Evolutionary conservation across 1,284 basidiomycete species (phyloP), one percentile per base, ranked within the genome.

Genomic region (Rhodotorula sp.): DNA sequence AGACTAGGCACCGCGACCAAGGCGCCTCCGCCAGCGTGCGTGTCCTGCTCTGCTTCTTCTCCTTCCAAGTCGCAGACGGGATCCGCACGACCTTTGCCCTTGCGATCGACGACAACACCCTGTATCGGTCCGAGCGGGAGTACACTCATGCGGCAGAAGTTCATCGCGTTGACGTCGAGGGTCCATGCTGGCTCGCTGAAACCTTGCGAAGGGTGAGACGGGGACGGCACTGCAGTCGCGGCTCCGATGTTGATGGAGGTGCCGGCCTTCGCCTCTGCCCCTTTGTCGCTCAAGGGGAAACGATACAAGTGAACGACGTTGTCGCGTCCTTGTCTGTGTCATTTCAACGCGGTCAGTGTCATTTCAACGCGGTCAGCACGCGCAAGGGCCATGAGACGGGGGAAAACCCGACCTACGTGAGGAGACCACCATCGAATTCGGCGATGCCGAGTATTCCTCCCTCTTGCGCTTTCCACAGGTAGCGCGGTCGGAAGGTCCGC

Each of bases 151-250:
- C 74, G 70, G 64, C 78, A 78, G 49, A 74, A 78, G 28, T 71
- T 75, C 26, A 79, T 55, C 21, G 77, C 76, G 49, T 79, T 79
- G 61, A 77, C 68, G 19, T 74, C 68, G 21, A 78, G 38, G 10
- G 55, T 59, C 68, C 68, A 76, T 0, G 52, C 47, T 14, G 69
- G 68, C 18, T 43, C 23, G 54, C 28, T 31, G 26, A 55, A 15
- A 5, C 28, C 45, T 23, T 16, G 14, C n/a, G 61, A 31, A 45
- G 62, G 34, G 21, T 28, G 6, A 1, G 62, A 43, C 16, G 58
- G 52, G n/a, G 62, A 43, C 0, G 38, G 62, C 21, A 48, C 38
- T 18, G 54, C 56, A 26, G 56, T 16, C 45, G 68, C 54, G 14
- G 66, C 57, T 34, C 56, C 57, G 19, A 28, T 10, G 38, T 47